Evolutionary conservation across 139 green algal species (phyloP), one percentile per base, ranked within the genome.

Genomic region (Volvox africanus): DNA sequence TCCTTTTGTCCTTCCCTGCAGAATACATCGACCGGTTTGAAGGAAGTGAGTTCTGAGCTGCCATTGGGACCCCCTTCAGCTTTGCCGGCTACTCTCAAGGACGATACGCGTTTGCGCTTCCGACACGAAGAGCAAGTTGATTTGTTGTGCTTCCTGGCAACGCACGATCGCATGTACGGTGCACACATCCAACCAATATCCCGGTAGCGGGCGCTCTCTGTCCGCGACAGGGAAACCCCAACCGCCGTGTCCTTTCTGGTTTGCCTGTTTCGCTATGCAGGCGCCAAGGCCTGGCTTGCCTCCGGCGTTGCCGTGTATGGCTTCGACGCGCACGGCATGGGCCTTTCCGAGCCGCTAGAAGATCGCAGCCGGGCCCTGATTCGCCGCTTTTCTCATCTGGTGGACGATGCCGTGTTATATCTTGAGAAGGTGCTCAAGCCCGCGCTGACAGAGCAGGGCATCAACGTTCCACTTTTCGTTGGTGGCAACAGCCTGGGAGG

Each of bases 401-500:
- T 67, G 33, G 69, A 82, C 2, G 69, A 89, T 55, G 69, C 44
- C 3, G 0, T 75, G 17, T 14, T 35, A 28, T 82, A 71, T 28
- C 37, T 89, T 12, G 32, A 22, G 12, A 30, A 73, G 44, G 69
- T 82, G 37, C 1, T 83, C 1, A 18, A 83, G 50, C 86, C 86
- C 5, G 20, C 30, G 36, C 50, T 90, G 20, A 21, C 32, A 55
- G 50, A 44, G 18, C 61, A 28, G 30, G 50, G 30, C 73, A 5
- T 77, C 50, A 37, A 73, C 50, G 73, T 18, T 18, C 86, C 86
- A 21, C 44, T 90, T 2, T 84, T 90, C 73, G 61, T 90, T 3
- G 96, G 91, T 0, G 96, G 96, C 1, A 93, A 97, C 79, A 95
- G 89, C 76, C 92, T 98, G 89, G 96, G 96, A 30, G 96, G 95